Percentiles rank a stretch among this genome's conserved stretches.
Conservation (phyloP, 306 rosid species). For the Corylus avellana region DNA sequence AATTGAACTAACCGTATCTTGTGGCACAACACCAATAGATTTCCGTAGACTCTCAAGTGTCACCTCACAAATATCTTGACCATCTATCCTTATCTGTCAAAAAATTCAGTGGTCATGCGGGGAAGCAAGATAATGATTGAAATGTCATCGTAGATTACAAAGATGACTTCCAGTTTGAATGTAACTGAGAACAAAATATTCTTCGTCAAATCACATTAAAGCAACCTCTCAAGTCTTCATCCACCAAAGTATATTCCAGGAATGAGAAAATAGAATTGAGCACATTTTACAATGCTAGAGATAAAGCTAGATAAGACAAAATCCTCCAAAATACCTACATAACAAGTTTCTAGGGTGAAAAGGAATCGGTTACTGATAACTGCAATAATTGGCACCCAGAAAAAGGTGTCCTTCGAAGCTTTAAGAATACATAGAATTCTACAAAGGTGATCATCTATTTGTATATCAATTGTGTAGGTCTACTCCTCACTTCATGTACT, state of each 20-base stretch:
- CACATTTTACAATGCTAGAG: background rate
- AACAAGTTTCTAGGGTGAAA: background rate
- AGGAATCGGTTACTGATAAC: background rate
- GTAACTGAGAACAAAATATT: background rate
- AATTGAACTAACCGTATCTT: slow-evolving; percentile 75
- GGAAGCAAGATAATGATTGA: background rate
- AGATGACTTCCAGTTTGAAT: background rate
- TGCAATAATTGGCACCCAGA: slow-evolving; percentile 14
- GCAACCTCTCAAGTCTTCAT: background rate
- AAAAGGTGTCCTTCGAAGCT: background rate
- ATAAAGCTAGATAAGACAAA: background rate
- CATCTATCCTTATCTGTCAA: slow-evolving; percentile 78
- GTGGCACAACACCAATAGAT: slow-evolving; percentile 93
- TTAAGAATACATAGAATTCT: background rate
- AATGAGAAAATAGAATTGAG: background rate
- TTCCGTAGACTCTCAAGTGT: slow-evolving; percentile 84
- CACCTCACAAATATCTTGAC: slow-evolving; percentile 77
- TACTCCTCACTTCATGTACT: slow-evolving; percentile 11
- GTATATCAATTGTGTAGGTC: slow-evolving; percentile 8
- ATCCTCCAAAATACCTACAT: background rate
- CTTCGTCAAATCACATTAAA: background rate
- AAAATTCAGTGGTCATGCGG: background rate
- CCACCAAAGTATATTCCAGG: background rate
- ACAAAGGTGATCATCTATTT: slow-evolving; percentile 6
- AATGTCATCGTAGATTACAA: background rate